A percentile compares a stretch with the other conserved stretches of the same genome.
phyloP scores from a whole-genome alignment of 148 eudicot genomes.

The Hydrangea macrophylla region DNA sequence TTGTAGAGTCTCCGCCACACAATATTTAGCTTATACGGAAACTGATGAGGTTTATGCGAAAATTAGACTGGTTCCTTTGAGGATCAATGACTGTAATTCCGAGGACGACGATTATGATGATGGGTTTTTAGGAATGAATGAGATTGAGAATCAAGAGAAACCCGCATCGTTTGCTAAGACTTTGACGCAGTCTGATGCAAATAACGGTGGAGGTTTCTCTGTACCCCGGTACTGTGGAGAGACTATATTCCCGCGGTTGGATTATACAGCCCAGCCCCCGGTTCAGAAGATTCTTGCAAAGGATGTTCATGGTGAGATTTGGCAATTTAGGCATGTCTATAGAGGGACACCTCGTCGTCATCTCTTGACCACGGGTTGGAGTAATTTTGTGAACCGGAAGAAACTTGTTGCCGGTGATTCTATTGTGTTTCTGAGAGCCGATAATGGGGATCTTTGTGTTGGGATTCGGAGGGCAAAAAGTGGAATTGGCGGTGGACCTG shows the following conservation, averaged over 20 bases:
- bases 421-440: slow-evolving; percentile 74
- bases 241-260: slow-evolving; percentile 81
- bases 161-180: slow-evolving; percentile 84
- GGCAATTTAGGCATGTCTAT: slow-evolving; percentile 96
- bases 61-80: slow-evolving; percentile 49
- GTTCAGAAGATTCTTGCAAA: slow-evolving; percentile 77
- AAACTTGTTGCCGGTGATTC: slow-evolving; percentile 94
- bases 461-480: slow-evolving; percentile 87
- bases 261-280: slow-evolving; percentile 85
- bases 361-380: slow-evolving; percentile 90
- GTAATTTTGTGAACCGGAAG: slow-evolving; percentile 86
- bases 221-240: slow-evolving; percentile 92
- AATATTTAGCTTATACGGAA: slow-evolving; percentile 60
- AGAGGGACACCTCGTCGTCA: slow-evolving; percentile 93
- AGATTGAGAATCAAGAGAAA: slow-evolving; percentile 41
- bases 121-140: slow-evolving; percentile 26
- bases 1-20: slow-evolving; percentile 49
- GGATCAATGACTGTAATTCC: slow-evolving; percentile 27
- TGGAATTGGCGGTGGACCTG: slow-evolving; percentile 57
- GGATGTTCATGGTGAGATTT: slow-evolving; percentile 82
- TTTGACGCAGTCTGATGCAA: slow-evolving; percentile 91
- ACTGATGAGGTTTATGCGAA: slow-evolving; percentile 85
- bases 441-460: slow-evolving; percentile 78
- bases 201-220: slow-evolving; percentile 95
- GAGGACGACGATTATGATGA: no score